Evolutionary conservation across 2,329 filamentous ascomycete genomes (phyloP), one percentile per base, ranked within the genome.

Genomic region (Cladosporium halotolerans): DNA sequence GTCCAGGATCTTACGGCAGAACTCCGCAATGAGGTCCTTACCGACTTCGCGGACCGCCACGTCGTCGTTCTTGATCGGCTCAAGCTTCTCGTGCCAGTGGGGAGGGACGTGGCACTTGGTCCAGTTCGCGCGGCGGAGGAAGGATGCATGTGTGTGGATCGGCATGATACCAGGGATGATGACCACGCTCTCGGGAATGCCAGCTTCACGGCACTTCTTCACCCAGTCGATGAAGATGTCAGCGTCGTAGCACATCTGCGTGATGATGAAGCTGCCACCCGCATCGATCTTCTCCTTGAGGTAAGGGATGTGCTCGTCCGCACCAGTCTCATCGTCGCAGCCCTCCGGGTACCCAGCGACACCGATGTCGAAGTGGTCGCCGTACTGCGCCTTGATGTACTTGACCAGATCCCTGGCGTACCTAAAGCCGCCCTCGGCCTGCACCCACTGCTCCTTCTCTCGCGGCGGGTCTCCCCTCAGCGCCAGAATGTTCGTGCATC

Each of bases 171-270:
- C 90, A 2, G 88, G 87, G 45, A 95, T 81, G 60, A 95, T 93
- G 13, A 88, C 88, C 32, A 93, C 77, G 23, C 75, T 84, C 13
- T 68, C 64, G 9, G 66, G 64, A 66, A 99, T 92, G 45, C 93
- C 93, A 65, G 83, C 84, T 49, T 85, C 89, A 46, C 91, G 86
- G 55, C 92, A 90, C 68, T 88, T 93, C 61, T 81, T 77, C 36
- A 95, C 87, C 93, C 93, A 99, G 50, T 84, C 81, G 51, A 97
- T 73, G 72, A 99, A 99, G 68, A 93, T 92, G 66, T 99, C 92
- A 46, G 83, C 91, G 66, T 99, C 92, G 76, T 99, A 99, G 74
- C 97, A 97, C 93, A 99, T 99, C 74, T 99, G 93, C 0, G 93
- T 97, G 51, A 99, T 88, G 59, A 99, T 88, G 69, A 97, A 99